phyloP scores from a whole-genome alignment of 345 rosid species.

The Arabis alpina region DNA sequence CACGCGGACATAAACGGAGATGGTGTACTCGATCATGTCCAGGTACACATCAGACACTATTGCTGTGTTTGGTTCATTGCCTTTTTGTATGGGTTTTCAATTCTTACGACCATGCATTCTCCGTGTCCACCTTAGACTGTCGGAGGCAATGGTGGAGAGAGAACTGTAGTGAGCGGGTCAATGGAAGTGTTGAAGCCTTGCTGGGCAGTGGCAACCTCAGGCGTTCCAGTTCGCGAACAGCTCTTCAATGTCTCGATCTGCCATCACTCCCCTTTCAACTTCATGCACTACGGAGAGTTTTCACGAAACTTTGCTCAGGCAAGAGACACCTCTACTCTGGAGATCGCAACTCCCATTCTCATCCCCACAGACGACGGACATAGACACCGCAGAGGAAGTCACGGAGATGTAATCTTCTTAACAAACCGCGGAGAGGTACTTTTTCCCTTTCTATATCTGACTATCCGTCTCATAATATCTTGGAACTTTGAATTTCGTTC shows the following conservation, averaged over 20 bases:
- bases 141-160: constrained; percentile 89
- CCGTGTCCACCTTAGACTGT: constrained; percentile 67
- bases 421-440: constrained; percentile 97
- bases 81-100: constrained; percentile 10
- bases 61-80: background rate
- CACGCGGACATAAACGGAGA: constrained; percentile 99
- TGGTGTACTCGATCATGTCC: constrained; percentile 99
- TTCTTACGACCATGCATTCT: constrained; percentile 22
- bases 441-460: constrained; percentile 8
- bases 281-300: constrained; percentile 82
- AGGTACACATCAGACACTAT: constrained; percentile 52
- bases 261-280: constrained; percentile 76
- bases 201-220: constrained; percentile 98
- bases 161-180: constrained; percentile 78
- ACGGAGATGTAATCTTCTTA: constrained; percentile 89
- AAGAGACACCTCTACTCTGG: constrained; percentile 65
- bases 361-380: constrained; percentile 85
- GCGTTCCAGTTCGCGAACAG: constrained; percentile 92
- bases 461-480: background rate
- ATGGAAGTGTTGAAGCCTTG: constrained; percentile 84
- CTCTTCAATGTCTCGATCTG: constrained; percentile 97
- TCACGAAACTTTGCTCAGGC: constrained; percentile 68
- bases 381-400: constrained; percentile 80
- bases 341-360: constrained; percentile 96
- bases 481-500: constrained; percentile 4